Conservation (phyloP, 1,139 yeast genomes). For the Lodderomyces theae region DNA sequence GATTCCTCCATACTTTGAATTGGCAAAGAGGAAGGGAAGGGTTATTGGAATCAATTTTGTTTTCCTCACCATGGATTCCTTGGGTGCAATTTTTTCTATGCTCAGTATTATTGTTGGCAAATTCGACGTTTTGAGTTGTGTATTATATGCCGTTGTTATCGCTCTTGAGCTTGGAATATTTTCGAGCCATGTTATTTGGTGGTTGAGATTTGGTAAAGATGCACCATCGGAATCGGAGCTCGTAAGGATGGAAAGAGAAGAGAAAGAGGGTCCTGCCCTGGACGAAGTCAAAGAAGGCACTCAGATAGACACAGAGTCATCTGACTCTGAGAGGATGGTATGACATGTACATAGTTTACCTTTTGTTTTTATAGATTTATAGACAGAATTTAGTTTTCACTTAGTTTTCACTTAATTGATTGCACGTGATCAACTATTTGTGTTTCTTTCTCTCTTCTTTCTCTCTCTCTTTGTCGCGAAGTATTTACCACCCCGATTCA, state of each 20-base stretch:
- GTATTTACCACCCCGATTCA: no score
- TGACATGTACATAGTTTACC: not conserved
- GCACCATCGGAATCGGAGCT: slow-evolving; percentile 18
- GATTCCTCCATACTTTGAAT: slow-evolving; percentile 85
- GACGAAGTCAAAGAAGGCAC: not conserved
- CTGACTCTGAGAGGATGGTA: not conserved
- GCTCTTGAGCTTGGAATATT: slow-evolving; percentile 77
- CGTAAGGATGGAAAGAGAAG: not conserved
- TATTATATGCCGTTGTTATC: slow-evolving; percentile 69
- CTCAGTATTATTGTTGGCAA: slow-evolving; percentile 59
- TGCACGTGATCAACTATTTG: no score
- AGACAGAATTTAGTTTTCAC: no score
- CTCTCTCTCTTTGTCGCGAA: no score
- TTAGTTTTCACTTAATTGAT: no score
- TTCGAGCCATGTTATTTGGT: slow-evolving; percentile 69
- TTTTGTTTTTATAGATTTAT: no score
- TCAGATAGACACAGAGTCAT: not conserved
- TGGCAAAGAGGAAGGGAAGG: slow-evolving; percentile 73
- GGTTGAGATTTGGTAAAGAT: slow-evolving; percentile 46
- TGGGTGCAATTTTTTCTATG: slow-evolving; percentile 78
- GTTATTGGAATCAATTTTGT: slow-evolving; percentile 86
- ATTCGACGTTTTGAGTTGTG: slow-evolving; percentile 74
- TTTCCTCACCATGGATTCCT: slow-evolving; percentile 72
- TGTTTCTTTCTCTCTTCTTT: no score
- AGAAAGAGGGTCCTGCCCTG: not conserved